Percentiles rank a stretch among this genome's conserved stretches.
Evolutionary conservation across 257 asterid genomes (phyloP).

Genomic region (Datura wrightii): DNA sequence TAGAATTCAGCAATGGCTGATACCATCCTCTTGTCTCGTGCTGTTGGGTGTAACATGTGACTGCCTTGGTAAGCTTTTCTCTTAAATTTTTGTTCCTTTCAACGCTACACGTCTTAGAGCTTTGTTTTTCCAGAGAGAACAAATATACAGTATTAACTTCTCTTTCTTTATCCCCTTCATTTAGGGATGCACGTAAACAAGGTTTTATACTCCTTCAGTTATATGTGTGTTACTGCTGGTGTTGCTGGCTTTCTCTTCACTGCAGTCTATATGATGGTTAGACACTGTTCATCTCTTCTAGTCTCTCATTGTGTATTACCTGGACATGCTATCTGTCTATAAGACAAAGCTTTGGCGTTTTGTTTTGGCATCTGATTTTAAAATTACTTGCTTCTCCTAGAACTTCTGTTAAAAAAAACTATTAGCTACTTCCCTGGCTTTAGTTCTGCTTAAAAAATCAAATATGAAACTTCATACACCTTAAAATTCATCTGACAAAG

Average conservation of each 20-base stretch:
- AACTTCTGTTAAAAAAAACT: background rate
- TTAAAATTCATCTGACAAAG: no score
- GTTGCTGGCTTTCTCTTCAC: slow-evolving; percentile 67
- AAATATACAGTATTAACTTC: background rate
- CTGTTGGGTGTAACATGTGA: slow-evolving; percentile 51
- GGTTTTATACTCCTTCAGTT: slow-evolving; percentile 70
- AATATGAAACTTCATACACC: no score
- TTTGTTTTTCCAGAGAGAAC: background rate
- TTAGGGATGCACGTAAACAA: slow-evolving; percentile 73
- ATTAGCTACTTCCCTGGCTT: no score
- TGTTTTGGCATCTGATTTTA: background rate
- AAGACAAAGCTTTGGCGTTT: background rate
- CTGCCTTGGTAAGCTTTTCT: slow-evolving; percentile 49
- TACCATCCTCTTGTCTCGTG: slow-evolving; percentile 52
- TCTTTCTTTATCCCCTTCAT: background rate
- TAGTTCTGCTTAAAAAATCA: no score
- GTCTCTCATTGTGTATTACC: background rate
- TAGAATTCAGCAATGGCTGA: slow-evolving; percentile 63
- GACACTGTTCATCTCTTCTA: slow-evolving; percentile 8
- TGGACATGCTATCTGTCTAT: slow-evolving; percentile 8
- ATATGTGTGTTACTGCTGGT: slow-evolving; percentile 66
- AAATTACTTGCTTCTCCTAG: background rate
- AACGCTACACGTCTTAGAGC: background rate
- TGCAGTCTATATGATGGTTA: slow-evolving; percentile 60
- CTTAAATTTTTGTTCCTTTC: slow-evolving; percentile 18